Evolutionary conservation across 768 basidiomycete species (phyloP), one percentile per base, ranked within the genome.

Genomic region (Trametes gibbosa): DNA sequence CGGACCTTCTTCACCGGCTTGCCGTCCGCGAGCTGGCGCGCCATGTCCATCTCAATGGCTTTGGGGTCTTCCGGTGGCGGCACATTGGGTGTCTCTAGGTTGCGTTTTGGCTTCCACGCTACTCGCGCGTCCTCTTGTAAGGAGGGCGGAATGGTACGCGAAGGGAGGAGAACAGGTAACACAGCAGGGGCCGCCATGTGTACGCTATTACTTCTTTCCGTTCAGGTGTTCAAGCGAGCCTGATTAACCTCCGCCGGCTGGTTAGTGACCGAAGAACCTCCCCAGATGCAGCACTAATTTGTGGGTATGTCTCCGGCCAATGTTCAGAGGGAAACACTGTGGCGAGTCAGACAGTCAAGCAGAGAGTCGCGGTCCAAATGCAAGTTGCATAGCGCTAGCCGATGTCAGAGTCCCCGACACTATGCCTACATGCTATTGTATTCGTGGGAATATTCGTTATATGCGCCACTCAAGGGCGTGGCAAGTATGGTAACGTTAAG

Each of bases 1-100:
- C 94, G 83, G 47, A 91, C 95, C 78, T 94, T 95, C 81, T 93
- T 96, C 62, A 89, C 81, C 17, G 85, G 76, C 71, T 90, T 91
- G 3, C 92, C 91, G 66, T 93, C 92, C 62, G 90, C 76, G 66
- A 84, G 75, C 68, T 85, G 86, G 48, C 86, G 76, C 27, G 83
- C 85, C 65, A 81, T 85, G 1, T 90, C 91, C 61, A 91, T 77
- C 67, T 95, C 92, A 60, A 87, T 84, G 46, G 87, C 70, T 70
- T 86, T 86, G 5, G 83, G 80, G 59, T 92, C 89, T 65, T 95
- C 95, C n/a, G 82, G 78, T 2, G 87, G 84, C 41, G 95, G 91
- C 2, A 93, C 91, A 40, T 86, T 84, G n/a, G 84, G 81, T 0
- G 77, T 76, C 24, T 85, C 81, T 8, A 86, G 75, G 68, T 93